Conservation (phyloP, 257 asterid species). For the Capsicum chinense region DNA sequence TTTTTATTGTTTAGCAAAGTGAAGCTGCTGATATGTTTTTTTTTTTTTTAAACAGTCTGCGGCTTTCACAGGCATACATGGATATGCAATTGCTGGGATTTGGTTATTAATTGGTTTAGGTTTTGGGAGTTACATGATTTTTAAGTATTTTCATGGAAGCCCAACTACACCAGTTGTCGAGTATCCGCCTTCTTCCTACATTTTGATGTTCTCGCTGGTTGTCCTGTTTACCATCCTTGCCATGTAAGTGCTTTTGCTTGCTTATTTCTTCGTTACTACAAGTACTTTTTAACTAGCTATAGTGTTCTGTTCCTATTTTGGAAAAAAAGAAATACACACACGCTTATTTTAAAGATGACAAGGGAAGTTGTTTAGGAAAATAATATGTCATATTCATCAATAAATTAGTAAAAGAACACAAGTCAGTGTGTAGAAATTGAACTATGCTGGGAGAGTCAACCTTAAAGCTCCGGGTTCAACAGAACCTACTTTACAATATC, state of each 20-base stretch:
- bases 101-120: conserved; percentile 60
- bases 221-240: conserved; percentile 54
- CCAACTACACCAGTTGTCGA: conserved; percentile 33
- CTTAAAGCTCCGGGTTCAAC: background rate
- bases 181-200: conserved; percentile 37
- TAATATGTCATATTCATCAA: background rate
- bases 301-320: background rate
- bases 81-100: conserved; percentile 56
- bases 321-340: too few species aligned
- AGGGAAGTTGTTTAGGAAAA: too few species aligned
- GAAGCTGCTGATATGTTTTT: background rate
- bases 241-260: conserved; percentile 44
- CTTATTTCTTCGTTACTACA: background rate
- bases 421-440: too few species aligned
- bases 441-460: background rate
- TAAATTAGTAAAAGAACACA: background rate
- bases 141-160: conserved; percentile 38
- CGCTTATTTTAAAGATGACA: too few species aligned
- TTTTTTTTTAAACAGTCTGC: conserved; percentile 44
- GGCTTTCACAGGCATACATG: conserved; percentile 62
- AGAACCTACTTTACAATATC: too few species aligned
- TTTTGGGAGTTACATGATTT: conserved; percentile 43
- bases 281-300: background rate
- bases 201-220: conserved; percentile 41
- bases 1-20: background rate